Base-by-base conservation (phyloP, 2,329 filamentous ascomycete species). In the Fusarium robinianum region DNA sequence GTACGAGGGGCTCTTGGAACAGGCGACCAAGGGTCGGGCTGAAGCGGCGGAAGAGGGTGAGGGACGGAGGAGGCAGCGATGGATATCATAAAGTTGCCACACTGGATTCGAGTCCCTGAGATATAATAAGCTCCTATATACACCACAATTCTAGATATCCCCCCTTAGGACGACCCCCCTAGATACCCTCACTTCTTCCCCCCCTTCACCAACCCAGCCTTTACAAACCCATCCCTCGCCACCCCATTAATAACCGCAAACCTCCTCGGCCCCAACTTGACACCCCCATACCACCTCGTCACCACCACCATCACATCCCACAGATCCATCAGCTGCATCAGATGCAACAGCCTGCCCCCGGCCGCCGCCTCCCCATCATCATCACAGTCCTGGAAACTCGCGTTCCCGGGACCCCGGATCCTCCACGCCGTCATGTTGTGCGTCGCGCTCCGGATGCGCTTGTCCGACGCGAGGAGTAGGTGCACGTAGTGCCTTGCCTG, bases 361-460 rank as follows among this genome's bases (percentile, higher is more conserved):
- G 94, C 94, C 5, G 94, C 94, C 17, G 88, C 88, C 76, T 99
- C 94, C 3, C 94, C 94, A 66, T 99, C 94, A 61, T 99, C 94
- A 61, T 99, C 88, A 63, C 86, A 96, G 69, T 99, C 94, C 67
- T 97, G 91, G 57, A 85, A 90, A 18, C 73, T 72, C 36, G 77
- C 52, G 69, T 72, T 43, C 73, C 72, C 71, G 0, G 69, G 63
- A 0, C 80, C 81, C 19, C 79, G 81, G 41, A 97, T 91, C 8
- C 94, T 81, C 88, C 90, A 97, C 2, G 92, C 92, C 14, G 87
- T 91, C 63, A 99, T 96, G 67, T 97, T 97, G 67, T 99, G 94
- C 48, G 92, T 90, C 5, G 94, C 94, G 32, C 79, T 75, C n/a
- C 90, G 85, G 23, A 90, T 85, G 57, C 88, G 90, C 70, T 87